Evolutionary conservation across 345 rosid genomes (phyloP), one percentile per base, ranked within the genome.

Genomic region (Corymbia maculata): DNA sequence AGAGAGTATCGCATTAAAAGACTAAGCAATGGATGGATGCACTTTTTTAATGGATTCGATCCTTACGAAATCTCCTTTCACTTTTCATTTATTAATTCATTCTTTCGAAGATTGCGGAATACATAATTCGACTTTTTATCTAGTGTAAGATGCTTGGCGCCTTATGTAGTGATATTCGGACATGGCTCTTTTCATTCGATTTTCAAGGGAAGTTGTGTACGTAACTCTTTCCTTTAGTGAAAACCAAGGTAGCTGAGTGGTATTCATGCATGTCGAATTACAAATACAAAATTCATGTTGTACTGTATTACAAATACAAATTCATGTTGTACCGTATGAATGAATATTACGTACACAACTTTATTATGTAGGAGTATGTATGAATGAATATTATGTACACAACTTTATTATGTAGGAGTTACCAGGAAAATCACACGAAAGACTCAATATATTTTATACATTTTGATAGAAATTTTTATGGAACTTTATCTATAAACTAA

Each of bases 331-430:
- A 11, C 14, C 30, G 0, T 59, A 12, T 51, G 16, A 21, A 55
- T 55, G 61, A 55, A 55, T 28, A 55, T 55, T 55, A 22, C 28
- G 24, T 22, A 12, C 28, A 22, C 24, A 55, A 55, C 42, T 22
- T 0, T 2, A 9, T 1, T 12, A 0, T 75, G 82, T 10, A 42
- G 24, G 7, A 21, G 1, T 70, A n/a, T 12, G 0, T 59, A 12
- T 51, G 16, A 21, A 55, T 55, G 61, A 55, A 55, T 28, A 55
- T 55, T 55, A 22, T 28, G 24, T 22, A 12, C 28, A 22, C 24
- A 55, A 55, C 42, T 22, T 0, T 2, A 9, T 1, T 12, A 0
- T 75, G 82, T 10, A 42, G 24, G 7, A 21, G 1, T 70, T 36
- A 2, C 17, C 14, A 4, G 3, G 22, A 75, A 75, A 75, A 36